Percentiles rank a stretch among this genome's conserved stretches.
Evolutionary conservation across 257 asterid genomes (phyloP).

Genomic region (Solanum medicagineum): DNA sequence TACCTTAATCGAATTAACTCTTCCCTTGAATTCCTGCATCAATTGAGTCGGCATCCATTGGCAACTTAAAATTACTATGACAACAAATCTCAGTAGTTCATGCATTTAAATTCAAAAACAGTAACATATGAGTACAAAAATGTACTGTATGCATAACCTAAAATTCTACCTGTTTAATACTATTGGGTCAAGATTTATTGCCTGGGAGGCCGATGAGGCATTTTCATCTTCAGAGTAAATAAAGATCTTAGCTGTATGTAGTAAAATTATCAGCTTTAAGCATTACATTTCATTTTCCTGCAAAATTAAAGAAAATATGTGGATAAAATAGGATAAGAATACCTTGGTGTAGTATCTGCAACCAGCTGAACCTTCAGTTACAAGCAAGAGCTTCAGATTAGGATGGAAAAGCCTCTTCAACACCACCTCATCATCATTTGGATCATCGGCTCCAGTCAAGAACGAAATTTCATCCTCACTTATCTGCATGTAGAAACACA

Average conservation of each 20-base stretch:
- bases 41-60: neutral
- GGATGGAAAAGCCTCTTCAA: constrained; percentile 73
- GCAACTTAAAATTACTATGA: neutral
- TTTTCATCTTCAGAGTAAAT: neutral
- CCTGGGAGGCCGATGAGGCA: neutral
- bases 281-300: neutral
- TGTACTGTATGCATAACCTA: neutral
- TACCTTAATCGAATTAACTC: constrained; percentile 55
- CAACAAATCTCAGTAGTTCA: neutral
- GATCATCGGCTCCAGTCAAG: constrained; percentile 61
- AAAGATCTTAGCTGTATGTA: neutral
- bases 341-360: constrained; percentile 95
- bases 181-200: neutral
- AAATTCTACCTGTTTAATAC: neutral
- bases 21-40: constrained; percentile 70
- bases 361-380: constrained; percentile 75
- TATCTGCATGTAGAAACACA: constrained; percentile 27
- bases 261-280: neutral
- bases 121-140: neutral
- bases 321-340: neutral
- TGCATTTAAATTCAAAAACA: neutral
- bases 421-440: constrained; percentile 61
- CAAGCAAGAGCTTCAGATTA: constrained; percentile 55
- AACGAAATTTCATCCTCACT: constrained; percentile 83
- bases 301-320: neutral